Conservation (phyloP, 257 asterid species). For the Lantana camara region DNA sequence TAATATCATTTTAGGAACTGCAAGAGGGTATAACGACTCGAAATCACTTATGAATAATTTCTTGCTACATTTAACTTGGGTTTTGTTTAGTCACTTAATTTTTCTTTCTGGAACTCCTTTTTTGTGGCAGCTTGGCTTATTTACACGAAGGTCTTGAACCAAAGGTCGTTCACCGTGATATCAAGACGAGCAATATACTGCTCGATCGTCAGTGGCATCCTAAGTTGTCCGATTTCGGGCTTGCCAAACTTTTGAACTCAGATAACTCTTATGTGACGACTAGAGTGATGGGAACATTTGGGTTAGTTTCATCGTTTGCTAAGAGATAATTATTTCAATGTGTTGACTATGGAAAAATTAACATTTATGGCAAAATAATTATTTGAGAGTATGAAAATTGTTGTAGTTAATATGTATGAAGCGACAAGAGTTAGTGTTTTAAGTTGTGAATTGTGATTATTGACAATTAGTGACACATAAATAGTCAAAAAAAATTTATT, state of each 20-base stretch:
- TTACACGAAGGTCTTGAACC: conserved; percentile 98
- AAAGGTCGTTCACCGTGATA: conserved; percentile 98
- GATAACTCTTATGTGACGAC: conserved; percentile 88
- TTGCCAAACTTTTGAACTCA: conserved; percentile 88
- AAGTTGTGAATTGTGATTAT: too few species aligned
- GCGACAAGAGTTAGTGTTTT: too few species aligned
- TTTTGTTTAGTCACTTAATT: conserved; percentile 8
- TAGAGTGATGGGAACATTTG: conserved; percentile 98
- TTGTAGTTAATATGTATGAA: too few species aligned
- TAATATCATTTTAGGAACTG: conserved; percentile 82
- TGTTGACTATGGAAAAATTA: too few species aligned
- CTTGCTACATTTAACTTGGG: not conserved
- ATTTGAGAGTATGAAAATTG: too few species aligned
- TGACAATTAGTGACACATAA: too few species aligned
- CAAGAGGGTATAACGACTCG: conserved; percentile 67
- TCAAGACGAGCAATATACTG: conserved; percentile 89
- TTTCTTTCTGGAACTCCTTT: conserved; percentile 10
- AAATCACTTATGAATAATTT: conserved; percentile 18
- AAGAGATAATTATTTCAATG: too few species aligned
- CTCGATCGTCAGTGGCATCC: conserved; percentile 95
- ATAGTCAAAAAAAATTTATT: too few species aligned
- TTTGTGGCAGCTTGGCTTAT: conserved; percentile 77
- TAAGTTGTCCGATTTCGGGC: conserved; percentile 94
- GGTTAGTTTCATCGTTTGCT: conserved; percentile 75
- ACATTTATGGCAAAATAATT: too few species aligned